phyloP scores from a whole-genome alignment of 805 yeast genomes.

The Saccharomycopsis schoenii region DNA sequence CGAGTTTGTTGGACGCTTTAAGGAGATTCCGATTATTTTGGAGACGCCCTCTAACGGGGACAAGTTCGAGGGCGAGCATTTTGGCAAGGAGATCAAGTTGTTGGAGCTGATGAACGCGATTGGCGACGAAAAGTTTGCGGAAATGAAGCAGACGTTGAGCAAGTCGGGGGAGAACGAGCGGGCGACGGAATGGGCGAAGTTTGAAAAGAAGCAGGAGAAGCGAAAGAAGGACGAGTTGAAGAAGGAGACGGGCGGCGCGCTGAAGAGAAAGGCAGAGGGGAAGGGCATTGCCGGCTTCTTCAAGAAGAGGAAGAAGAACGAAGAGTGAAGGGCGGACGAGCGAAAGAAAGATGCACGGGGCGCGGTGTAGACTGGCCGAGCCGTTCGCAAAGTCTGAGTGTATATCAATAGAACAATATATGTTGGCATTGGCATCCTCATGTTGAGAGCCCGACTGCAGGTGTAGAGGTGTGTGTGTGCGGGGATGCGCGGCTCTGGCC shows the following conservation, averaged over 20 bases:
- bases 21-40: conserved; percentile 65
- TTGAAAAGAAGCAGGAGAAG: conserved; percentile 42
- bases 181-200: conserved; percentile 55
- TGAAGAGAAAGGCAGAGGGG: neutral
- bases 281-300: neutral
- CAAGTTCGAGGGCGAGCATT: conserved; percentile 49
- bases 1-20: conserved; percentile 25
- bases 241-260: neutral
- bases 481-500: too few relatives aligned
- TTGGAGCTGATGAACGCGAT: conserved; percentile 62
- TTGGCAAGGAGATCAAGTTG: conserved; percentile 74
- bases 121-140: conserved; percentile 32
- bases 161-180: conserved; percentile 60
- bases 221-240: conserved; percentile 21
- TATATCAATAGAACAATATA: too few relatives aligned
- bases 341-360: too few relatives aligned
- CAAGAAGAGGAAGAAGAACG: neutral
- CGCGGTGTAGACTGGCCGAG: too few relatives aligned
- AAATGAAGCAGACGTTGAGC: conserved; percentile 40
- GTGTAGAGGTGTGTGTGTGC: too few relatives aligned
- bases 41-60: conserved; percentile 59
- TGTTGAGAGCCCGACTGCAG: too few relatives aligned
- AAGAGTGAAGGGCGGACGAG: too few relatives aligned
- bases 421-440: too few relatives aligned
- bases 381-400: too few relatives aligned